Conservation (phyloP, 345 rosid species). For the Gossypium stocksii region DNA sequence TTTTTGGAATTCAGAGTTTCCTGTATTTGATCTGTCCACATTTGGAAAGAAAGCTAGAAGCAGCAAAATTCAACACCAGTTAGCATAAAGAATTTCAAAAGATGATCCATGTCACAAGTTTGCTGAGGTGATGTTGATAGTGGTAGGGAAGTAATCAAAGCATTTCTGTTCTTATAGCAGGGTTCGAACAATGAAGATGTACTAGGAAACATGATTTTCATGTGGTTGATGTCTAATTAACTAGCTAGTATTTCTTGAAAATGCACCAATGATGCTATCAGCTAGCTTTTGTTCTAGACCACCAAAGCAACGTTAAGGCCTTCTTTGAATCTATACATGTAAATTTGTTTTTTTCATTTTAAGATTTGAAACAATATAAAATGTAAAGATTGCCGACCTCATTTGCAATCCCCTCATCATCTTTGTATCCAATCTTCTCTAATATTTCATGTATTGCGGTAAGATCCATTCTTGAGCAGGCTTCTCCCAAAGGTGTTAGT, state of each 20-base stretch:
- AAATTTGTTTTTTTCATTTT: too few relatives aligned
- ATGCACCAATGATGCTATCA: background rate
- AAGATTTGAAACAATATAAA: too few relatives aligned
- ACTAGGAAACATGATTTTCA: background rate
- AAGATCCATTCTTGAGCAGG: background rate
- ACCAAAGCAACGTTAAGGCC: background rate
- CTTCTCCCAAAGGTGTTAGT: background rate
- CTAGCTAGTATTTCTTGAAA: background rate
- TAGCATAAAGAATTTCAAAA: background rate
- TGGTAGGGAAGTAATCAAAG: slow-evolving; percentile 1
- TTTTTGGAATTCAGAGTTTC: slow-evolving; percentile 62
- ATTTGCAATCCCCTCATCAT: background rate
- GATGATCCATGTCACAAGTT: background rate
- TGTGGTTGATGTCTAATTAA: background rate
- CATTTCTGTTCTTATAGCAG: background rate
- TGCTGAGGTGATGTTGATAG: background rate
- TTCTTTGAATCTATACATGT: too few relatives aligned
- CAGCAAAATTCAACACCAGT: slow-evolving; percentile 1
- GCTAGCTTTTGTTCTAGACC: background rate
- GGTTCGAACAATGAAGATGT: background rate
- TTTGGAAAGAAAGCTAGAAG: slow-evolving; percentile 67
- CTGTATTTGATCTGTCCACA: slow-evolving; percentile 70
- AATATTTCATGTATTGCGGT: background rate
- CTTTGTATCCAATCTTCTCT: background rate
- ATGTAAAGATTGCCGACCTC: background rate